Evolutionary conservation across 208 protist species (phyloP).

Genomic region (Angomonas deanei): DNA sequence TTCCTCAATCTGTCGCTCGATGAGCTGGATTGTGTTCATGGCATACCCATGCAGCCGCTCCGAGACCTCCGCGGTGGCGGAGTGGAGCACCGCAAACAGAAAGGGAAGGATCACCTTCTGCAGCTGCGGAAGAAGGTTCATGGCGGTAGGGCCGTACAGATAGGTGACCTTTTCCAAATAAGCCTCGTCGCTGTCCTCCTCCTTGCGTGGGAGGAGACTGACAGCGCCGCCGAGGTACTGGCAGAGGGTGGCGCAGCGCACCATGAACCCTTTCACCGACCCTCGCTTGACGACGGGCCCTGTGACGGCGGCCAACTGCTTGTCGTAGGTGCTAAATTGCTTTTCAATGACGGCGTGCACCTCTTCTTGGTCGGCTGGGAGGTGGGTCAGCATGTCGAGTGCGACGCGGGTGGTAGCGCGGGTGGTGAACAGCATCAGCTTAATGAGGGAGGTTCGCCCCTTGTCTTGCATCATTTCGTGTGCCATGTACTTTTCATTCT

Average conservation of each 20-base stretch:
- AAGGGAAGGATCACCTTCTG: conserved; percentile 15
- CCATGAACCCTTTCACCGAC: conserved; percentile 72
- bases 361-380: not conserved
- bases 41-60: conserved; percentile 52
- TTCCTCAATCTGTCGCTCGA: conserved; percentile 71
- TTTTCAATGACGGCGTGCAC: conserved; percentile 7
- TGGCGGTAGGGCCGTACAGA: not conserved
- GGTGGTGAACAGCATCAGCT: conserved; percentile 60
- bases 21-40: conserved; percentile 41
- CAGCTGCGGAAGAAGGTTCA: conserved; percentile 34
- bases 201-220: conserved; percentile 39
- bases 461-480: conserved; percentile 61
- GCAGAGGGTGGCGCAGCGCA: conserved; percentile 74
- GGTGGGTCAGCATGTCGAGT: conserved; percentile 5
- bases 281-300: conserved; percentile 52
- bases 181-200: conserved; percentile 11
- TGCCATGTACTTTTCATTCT: conserved; percentile 72
- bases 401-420: conserved; percentile 31
- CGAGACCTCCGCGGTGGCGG: conserved; percentile 23
- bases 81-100: not conserved
- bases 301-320: conserved; percentile 44
- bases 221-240: conserved; percentile 77
- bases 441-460: conserved; percentile 57
- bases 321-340: conserved; percentile 38
- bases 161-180: not conserved